Base-by-base conservation (phyloP, 257 asterid species). In the Solanum pinnatisectum region DNA sequence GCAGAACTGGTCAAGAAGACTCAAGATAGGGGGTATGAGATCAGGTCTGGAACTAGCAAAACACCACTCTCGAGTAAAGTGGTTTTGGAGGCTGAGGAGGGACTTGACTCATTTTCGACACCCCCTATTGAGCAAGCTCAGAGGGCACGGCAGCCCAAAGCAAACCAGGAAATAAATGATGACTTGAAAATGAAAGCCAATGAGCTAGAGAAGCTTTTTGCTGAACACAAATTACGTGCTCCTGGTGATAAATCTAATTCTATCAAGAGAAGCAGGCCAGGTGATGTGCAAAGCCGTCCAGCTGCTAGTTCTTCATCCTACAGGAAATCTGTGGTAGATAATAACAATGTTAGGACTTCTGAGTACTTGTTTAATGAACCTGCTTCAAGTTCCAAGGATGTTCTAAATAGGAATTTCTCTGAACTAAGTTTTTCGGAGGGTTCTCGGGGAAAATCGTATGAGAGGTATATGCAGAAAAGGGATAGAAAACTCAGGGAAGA, bases 121-220 rank as follows among this genome's bases (percentile, higher is more conserved):
- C 94, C 96, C 44, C 92, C 94, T 89, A 90, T 93, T 14, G 94
- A 93, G 46, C 95, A 90, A 85, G 83, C 89, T 86, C 99, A 94
- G 87, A 94, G 94, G 90, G 92, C 35, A 89, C 94, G 94, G 85
- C 96, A 90, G 86, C 73, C 98, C 83, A 97, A 95, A 92, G 98
- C 93, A 87, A 97, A 94, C 89, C 98, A 94, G 88, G 99, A 97
- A 44, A 94, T 93, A 72, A 95, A 97, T 74, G 96, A 94, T 90
- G 99, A 96, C 91, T 89, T 97, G 91, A 92, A 94, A 94, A 52
- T 94, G 92, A 97, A 97, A 90, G 99, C 99, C 30, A 94, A 91
- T 88, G 98, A 96, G 92, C 99, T 97, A 83, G 99, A 97, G 90
- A 97, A 93, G 91, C 97, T 96, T 77, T 96, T 97, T 88, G 98